These are phyloP conservation scores for Colletotrichum phormii DNA, from an alignment of 2,329 filamentous ascomycete genomes.

Conservation along the genomic window DNA sequence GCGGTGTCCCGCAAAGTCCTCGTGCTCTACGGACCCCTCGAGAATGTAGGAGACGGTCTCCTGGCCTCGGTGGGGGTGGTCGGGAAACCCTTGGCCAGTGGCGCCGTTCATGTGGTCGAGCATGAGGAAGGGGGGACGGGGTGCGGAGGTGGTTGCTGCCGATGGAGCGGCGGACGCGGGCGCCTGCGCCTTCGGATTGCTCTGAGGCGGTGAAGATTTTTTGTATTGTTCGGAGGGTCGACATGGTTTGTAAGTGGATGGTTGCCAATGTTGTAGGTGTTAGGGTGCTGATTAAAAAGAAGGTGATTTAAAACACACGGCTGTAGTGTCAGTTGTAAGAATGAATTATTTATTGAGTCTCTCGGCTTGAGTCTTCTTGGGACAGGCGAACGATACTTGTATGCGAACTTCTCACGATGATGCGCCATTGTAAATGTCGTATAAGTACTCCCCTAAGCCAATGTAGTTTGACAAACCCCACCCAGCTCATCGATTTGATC, in stretches of 20 bases:
- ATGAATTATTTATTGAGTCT: no score
- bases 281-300: no score
- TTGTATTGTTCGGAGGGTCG: conserved; percentile 78
- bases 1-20: conserved; percentile 88
- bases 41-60: conserved; percentile 92
- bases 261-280: no score
- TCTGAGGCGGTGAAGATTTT: conserved; percentile 87
- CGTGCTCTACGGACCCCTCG: conserved; percentile 85
- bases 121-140: conserved; percentile 95
- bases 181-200: conserved; percentile 89
- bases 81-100: conserved; percentile 87
- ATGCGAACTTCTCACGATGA: no score
- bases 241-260: conserved; percentile 55
- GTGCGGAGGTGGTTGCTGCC: conserved; percentile 86
- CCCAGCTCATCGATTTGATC: no score
- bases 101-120: conserved; percentile 90
- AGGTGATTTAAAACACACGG: no score
- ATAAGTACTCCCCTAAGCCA: no score
- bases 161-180: conserved; percentile 86
- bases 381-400: no score
- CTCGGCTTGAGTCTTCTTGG: no score
- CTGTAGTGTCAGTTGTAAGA: no score
- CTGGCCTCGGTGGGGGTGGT: conserved; percentile 86
- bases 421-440: no score
- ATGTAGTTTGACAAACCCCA: no score